Evolutionary conservation across 805 yeast genomes (phyloP), one percentile per base, ranked within the genome.

Genomic region (Blastobotrys muscicola): DNA sequence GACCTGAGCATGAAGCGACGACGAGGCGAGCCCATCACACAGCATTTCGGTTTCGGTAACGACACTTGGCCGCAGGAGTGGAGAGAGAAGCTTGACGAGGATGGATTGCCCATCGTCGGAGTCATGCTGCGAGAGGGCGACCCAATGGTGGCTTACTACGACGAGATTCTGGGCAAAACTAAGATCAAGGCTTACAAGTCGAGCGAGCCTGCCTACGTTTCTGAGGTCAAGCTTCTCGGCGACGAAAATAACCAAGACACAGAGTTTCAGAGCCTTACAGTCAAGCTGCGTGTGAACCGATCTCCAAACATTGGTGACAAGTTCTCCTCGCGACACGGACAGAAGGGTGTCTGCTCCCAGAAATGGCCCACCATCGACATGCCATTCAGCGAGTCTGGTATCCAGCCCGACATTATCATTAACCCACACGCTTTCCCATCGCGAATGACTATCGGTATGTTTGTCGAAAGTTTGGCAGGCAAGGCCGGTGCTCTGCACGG

Each of bases 391-490:
- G 98, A 92, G 68, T 71, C 85, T 30, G 98, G 98, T 57, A 90
- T 92, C 49, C 95, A 85, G 64, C 98, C 98, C 2, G 98, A 92
- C 67, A 83, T 92, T 54, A 92, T 92, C 60, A 92, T 92, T 60
- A 92, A 92, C 64, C 98, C 98, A 3, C 98, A 90, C 64, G 98
- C 97, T 53, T 92, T 90, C 90, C 98, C 98, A 55, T 90, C 97
- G 39, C 92, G 98, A 72, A 92, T 92, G 98, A 92, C 98, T 9
- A 90, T 92, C 66, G 98, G 98, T 71, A 92, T 92, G 97, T 92
- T 92, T 67, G 97, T 92, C 39, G 98, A 92, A 67, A 83, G 94
- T 43, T 67, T 92, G 45, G 97, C 98, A n/a, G 98, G 98, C 60
- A 92, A 92, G 66, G 92, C 97, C 4, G 98, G 98, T 63, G 95